Evolutionary conservation across 129 eudicot species (phyloP).

Genomic region (Calendula officinalis): DNA sequence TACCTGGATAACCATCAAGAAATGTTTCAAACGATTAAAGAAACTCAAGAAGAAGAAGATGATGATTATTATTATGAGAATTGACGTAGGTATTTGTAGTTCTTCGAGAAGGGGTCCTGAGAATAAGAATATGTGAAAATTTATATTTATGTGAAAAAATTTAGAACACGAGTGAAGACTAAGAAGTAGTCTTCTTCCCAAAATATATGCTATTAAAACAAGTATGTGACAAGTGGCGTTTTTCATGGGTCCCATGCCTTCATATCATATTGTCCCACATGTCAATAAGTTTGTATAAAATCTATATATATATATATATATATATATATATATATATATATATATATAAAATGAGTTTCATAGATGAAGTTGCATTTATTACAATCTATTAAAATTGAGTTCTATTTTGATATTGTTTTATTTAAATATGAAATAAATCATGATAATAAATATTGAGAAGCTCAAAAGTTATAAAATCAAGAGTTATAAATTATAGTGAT

Average conservation of each 20-base stretch:
- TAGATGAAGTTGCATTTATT: too few species aligned
- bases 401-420: too few species aligned
- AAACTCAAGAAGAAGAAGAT: constrained; percentile 10
- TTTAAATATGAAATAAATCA: too few species aligned
- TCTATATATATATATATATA: too few species aligned
- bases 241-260: constrained; percentile 25
- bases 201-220: constrained; percentile 15
- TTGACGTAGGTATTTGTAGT: constrained; percentile 13
- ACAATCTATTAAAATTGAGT: too few species aligned
- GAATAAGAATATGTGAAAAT: background rate
- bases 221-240: constrained; percentile 23
- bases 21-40: constrained; percentile 8
- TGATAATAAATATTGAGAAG: too few species aligned
- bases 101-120: background rate
- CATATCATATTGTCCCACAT: constrained; percentile 27
- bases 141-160: background rate
- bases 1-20: constrained; percentile 37
- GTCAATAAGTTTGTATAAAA: background rate
- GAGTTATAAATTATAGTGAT: too few species aligned
- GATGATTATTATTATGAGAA: constrained; percentile 13
- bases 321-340: too few species aligned
- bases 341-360: too few species aligned
- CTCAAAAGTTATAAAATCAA: too few species aligned
- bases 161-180: constrained; percentile 20
- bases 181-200: constrained; percentile 20